Evolutionary conservation across 2,329 filamentous ascomycete genomes (phyloP), one percentile per base, ranked within the genome.

Genomic region (Helotiales sp.): DNA sequence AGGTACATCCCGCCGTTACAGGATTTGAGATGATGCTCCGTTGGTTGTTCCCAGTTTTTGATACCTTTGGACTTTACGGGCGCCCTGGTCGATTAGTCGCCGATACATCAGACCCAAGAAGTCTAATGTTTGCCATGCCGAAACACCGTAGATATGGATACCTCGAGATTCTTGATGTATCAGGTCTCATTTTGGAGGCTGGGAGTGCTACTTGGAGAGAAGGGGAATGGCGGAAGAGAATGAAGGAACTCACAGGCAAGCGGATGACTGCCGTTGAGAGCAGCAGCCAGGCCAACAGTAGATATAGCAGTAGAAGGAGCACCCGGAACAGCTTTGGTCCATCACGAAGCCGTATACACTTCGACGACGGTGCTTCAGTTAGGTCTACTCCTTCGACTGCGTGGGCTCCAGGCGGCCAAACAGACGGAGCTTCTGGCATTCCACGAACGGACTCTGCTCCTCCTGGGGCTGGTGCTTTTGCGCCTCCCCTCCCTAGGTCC

Each of bases 51-150:
- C 96, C 96, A 0, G 92, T 93, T 0, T 99, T 93, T 83, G 96
- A 99, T 77, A 93, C 93, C 0, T 99, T 97, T 78, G 89, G 86
- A 45, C 83, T 99, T 1, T 99, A 99, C 74, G 96, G 96, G 30
- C 91, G 96, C 24, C 96, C 96, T 0, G 91, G 88, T 30, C 89
- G 93, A 69, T 84, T 99, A 52, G 89, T 97, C 37, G 93, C 96
- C 2, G 97, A 97, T 76, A 90, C 92, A 0, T 86, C 94, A 52
- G 94, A 98, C 79, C 84, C 92, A 3, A 88, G 93, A 54, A 97
- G 96, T 65, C 84, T 99, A 71, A 99, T 99, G 96, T 99, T 98
- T 78, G 96, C 94, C 6, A 96, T 99, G 90, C 95, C 96, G 0
- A 93, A 92, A 73, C 89, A 96, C 73, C 89, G 90, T 62, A 87